Conservation (phyloP, 352 stramenopile genomes). For the Phytophthora quininea region DNA sequence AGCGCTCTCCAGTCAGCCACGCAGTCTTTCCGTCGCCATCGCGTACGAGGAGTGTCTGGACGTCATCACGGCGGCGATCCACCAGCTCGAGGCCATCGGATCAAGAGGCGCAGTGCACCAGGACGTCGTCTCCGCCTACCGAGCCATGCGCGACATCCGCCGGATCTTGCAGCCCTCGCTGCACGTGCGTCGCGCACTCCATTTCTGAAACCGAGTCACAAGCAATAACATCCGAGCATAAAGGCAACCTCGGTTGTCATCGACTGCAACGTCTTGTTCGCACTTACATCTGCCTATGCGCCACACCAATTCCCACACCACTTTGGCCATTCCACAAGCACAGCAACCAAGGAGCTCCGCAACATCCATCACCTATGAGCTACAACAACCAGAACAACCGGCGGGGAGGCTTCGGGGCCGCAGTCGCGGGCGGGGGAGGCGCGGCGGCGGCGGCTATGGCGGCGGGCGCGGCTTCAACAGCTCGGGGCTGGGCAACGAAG, state of each 20-base stretch:
- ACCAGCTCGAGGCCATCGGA: conserved; percentile 30
- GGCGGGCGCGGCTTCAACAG: conserved; percentile 12
- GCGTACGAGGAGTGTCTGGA: conserved; percentile 44
- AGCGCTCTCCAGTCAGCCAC: conserved; percentile 17
- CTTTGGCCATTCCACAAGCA: background rate
- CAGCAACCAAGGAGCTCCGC: background rate
- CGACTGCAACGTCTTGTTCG: background rate
- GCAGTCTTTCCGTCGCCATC: conserved; percentile 32
- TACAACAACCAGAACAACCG: conserved; percentile 59
- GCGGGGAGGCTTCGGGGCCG: conserved; percentile 60
- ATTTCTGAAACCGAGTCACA: conserved; percentile 17
- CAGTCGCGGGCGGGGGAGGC: conserved; percentile 53
- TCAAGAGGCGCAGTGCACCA: conserved; percentile 8
- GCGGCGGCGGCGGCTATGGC: conserved; percentile 39
- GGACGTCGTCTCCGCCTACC: conserved; percentile 24
- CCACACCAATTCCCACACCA: background rate
- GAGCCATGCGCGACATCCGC: conserved; percentile 31
- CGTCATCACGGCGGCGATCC: conserved; percentile 35
- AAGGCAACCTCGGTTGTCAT: background rate
- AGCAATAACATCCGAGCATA: background rate
- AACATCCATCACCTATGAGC: conserved; percentile 44
- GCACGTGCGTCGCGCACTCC: conserved; percentile 33
- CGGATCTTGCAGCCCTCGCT: conserved; percentile 29
- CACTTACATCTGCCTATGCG: no score
- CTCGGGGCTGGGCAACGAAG: conserved; percentile 58